Conservation (phyloP, 2,329 filamentous ascomycete genomes). For the Fusarium continuum region DNA sequence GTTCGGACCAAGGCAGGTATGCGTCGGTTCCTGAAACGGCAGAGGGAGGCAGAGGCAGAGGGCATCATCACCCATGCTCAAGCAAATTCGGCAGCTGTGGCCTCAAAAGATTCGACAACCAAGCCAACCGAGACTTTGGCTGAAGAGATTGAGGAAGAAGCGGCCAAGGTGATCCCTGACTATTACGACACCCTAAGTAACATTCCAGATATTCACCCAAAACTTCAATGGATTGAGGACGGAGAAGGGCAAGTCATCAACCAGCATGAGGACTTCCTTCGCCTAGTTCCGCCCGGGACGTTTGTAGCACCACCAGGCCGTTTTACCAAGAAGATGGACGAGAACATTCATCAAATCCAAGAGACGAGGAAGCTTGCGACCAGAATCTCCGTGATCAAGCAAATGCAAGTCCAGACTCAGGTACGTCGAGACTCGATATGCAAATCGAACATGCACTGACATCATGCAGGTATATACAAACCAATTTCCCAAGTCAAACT, state of each 20-base stretch:
- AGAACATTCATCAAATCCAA: slow-evolving; percentile 94
- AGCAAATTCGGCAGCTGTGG: slow-evolving; percentile 50
- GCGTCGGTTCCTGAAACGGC: slow-evolving; percentile 84
- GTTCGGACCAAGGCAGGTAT: slow-evolving; percentile 87
- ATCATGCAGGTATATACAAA: slow-evolving; percentile 84
- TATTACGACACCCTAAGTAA: slow-evolving; percentile 91
- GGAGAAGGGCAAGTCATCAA: slow-evolving; percentile 88
- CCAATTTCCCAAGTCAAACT: slow-evolving; percentile 96
- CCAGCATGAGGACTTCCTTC: slow-evolving; percentile 84
- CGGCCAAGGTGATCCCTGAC: slow-evolving; percentile 86
- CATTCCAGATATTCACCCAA: slow-evolving; percentile 83
- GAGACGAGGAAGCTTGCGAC: slow-evolving; percentile 95
- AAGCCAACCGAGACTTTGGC: slow-evolving; percentile 78
- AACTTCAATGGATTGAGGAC: slow-evolving; percentile 89
- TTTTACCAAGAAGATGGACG: slow-evolving; percentile 82
- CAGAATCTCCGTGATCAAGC: slow-evolving; percentile 97
- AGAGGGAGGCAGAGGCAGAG: slow-evolving; percentile 71
- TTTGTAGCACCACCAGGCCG: slow-evolving; percentile 80
- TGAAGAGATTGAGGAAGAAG: slow-evolving; percentile 92
- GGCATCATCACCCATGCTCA: slow-evolving; percentile 51
- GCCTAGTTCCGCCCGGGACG: slow-evolving; percentile 75
- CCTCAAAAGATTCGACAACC: slow-evolving; percentile 59
- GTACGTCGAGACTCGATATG: slow-evolving; percentile 57
- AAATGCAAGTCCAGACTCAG: slow-evolving; percentile 98
- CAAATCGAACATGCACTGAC: slow-evolving; percentile 15